Conservation (phyloP, 345 rosid genomes). For the Schrenkiella parvula region DNA sequence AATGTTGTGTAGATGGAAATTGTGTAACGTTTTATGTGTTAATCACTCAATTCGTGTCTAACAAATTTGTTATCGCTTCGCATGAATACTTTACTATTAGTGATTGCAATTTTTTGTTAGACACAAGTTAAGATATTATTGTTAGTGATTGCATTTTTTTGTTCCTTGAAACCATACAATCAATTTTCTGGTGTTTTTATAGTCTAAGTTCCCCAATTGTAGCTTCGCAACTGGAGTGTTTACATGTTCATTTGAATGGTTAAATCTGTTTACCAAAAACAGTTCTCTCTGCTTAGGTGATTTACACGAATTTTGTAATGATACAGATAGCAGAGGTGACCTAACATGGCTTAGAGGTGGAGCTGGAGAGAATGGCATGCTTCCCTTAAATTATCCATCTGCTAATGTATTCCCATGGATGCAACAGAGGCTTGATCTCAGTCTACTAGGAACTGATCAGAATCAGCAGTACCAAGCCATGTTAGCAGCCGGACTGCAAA, state of each 20-base stretch:
- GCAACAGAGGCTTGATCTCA: constrained; percentile 54
- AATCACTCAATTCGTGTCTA: background rate
- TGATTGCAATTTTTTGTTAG: background rate
- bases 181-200: background rate
- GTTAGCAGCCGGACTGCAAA: constrained; percentile 44
- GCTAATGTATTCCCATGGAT: constrained; percentile 50
- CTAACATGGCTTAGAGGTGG: constrained; percentile 58
- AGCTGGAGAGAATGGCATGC: constrained; percentile 50
- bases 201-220: background rate
- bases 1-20: background rate
- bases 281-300: background rate
- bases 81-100: background rate
- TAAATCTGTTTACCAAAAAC: background rate
- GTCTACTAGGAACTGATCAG: constrained; percentile 43
- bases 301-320: background rate
- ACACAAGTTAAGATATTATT: background rate
- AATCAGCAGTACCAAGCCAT: constrained; percentile 59
- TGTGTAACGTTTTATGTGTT: background rate
- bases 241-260: background rate
- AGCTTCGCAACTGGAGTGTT: background rate
- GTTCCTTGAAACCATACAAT: background rate
- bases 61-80: background rate
- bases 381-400: constrained; percentile 52
- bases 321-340: constrained; percentile 50
- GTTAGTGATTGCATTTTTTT: background rate